Conservation (phyloP, 805 yeast genomes). For the Saccharomycopsis microspora region DNA sequence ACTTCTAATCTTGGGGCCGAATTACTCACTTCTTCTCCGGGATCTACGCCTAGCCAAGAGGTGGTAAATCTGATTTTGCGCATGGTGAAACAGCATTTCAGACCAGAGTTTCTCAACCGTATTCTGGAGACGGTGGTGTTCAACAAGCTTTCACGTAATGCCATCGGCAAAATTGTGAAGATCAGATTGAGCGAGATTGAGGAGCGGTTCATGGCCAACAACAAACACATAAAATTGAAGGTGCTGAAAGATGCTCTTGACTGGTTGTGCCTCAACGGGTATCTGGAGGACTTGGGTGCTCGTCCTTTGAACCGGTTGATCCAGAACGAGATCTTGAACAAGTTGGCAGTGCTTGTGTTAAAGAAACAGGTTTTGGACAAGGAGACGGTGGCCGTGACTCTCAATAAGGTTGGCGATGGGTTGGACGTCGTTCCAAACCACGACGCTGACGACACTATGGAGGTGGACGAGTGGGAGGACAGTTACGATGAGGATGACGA, state of each 20-base stretch:
- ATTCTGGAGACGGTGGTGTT: constrained; percentile 87
- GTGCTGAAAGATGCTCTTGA: constrained; percentile 71
- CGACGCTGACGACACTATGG: constrained; percentile 44
- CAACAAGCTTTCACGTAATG: constrained; percentile 84
- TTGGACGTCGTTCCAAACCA: constrained; percentile 83
- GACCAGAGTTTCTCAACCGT: constrained; percentile 96
- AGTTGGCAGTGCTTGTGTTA: constrained; percentile 77
- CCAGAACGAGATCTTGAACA: constrained; percentile 79
- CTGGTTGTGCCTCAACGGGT: constrained; percentile 76
- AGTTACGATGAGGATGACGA: constrained; percentile 41
- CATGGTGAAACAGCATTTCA: constrained; percentile 77
- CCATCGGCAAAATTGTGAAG: constrained; percentile 84
- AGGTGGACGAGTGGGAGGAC: constrained; percentile 45
- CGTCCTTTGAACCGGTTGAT: constrained; percentile 91
- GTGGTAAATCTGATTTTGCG: constrained; percentile 75
- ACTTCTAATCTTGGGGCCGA: constrained; percentile 97
- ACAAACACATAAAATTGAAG: constrained; percentile 61
- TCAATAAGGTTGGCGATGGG: constrained; percentile 42
- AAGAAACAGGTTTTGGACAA: constrained; percentile 82
- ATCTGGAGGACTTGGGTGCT: constrained; percentile 91
- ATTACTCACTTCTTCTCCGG: constrained; percentile 58
- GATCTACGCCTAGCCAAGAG: constrained; percentile 50
- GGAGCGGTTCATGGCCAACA: constrained; percentile 72
- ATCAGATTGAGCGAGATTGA: constrained; percentile 80
- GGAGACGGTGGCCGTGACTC: constrained; percentile 64